These are phyloP conservation scores for Mycena sp. DNA, from an alignment of 1,284 basidiomycete genomes.

Conservation along the genomic window DNA sequence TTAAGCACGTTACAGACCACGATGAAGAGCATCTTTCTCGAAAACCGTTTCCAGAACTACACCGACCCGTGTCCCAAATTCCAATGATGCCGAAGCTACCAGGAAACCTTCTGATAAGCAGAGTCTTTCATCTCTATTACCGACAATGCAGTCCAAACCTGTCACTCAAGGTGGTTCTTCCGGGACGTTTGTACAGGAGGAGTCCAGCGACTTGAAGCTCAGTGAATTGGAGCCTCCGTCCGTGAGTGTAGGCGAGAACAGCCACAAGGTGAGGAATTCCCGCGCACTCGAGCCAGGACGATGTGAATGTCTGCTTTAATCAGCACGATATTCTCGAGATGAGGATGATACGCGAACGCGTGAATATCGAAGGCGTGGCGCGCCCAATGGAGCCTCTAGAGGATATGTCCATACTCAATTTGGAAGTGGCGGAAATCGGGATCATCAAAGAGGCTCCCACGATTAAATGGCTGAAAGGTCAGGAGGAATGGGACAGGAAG, in stretches of 20 bases:
- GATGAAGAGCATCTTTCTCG: slow-evolving; percentile 46
- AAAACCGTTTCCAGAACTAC: slow-evolving; percentile 58
- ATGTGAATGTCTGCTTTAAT: background rate
- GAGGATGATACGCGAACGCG: slow-evolving; percentile 78
- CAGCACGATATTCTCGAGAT: slow-evolving; percentile 8
- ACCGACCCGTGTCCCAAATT: slow-evolving; percentile 39
- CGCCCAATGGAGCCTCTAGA: slow-evolving; percentile 76
- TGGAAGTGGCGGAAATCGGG: slow-evolving; percentile 69
- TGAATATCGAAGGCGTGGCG: slow-evolving; percentile 71
- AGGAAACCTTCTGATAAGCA: background rate
- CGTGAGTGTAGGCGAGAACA: too few species aligned
- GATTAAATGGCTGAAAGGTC: slow-evolving; percentile 64
- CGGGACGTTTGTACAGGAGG: too few species aligned
- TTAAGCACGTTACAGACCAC: slow-evolving; percentile 58
- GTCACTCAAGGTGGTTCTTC: background rate
- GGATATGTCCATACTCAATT: slow-evolving; percentile 64
- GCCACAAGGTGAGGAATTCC: too few species aligned
- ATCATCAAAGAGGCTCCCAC: slow-evolving; percentile 73
- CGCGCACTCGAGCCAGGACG: too few species aligned
- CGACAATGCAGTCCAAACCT: background rate
- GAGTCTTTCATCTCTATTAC: slow-evolving; percentile 17
- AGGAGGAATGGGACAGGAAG: slow-evolving; percentile 65
- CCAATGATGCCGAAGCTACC: background rate
- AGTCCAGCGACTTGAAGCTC: too few species aligned
- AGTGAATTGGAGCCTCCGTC: too few species aligned